A percentile compares a stretch with the other conserved stretches of the same genome.
Conservation (phyloP, 2,329 filamentous ascomycete genomes). For the Emergomyces orientalis region DNA sequence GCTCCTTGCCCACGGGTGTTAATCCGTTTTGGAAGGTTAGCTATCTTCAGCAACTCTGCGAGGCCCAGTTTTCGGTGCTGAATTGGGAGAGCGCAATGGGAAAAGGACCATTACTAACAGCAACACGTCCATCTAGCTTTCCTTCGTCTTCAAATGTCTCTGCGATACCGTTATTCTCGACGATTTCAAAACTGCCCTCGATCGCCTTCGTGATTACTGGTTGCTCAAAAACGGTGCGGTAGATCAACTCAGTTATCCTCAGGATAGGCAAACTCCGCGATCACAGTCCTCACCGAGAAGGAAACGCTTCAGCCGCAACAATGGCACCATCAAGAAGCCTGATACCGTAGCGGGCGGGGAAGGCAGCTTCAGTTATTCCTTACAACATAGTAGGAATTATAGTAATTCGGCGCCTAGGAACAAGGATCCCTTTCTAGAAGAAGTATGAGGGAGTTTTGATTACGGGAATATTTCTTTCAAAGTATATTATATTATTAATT, state of each 20-base stretch:
- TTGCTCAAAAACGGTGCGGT: conserved; percentile 22
- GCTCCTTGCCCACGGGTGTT: conserved; percentile 43
- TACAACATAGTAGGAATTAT: neutral
- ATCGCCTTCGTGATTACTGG: conserved; percentile 29
- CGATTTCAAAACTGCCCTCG: conserved; percentile 55
- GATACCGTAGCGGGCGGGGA: neutral
- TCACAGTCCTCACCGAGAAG: neutral
- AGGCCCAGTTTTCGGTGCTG: neutral
- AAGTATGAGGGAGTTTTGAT: neutral
- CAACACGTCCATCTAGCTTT: conserved; percentile 27
- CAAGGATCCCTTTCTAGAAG: neutral
- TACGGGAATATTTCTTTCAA: neutral
- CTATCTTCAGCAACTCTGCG: neutral
- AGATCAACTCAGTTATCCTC: conserved; percentile 10
- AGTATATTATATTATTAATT: neutral
- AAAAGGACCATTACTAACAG: neutral
- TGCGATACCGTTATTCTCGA: conserved; percentile 59
- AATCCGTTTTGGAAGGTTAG: conserved; percentile 54
- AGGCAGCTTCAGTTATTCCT: neutral
- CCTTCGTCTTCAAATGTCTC: conserved; percentile 58
- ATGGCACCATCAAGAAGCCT: neutral
- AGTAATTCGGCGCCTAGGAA: neutral
- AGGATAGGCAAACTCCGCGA: neutral
- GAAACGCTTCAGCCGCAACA: neutral
- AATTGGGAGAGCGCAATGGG: neutral